Evolutionary conservation across 2,329 filamentous ascomycete species (phyloP).

Genomic region (Fusarium longipes): DNA sequence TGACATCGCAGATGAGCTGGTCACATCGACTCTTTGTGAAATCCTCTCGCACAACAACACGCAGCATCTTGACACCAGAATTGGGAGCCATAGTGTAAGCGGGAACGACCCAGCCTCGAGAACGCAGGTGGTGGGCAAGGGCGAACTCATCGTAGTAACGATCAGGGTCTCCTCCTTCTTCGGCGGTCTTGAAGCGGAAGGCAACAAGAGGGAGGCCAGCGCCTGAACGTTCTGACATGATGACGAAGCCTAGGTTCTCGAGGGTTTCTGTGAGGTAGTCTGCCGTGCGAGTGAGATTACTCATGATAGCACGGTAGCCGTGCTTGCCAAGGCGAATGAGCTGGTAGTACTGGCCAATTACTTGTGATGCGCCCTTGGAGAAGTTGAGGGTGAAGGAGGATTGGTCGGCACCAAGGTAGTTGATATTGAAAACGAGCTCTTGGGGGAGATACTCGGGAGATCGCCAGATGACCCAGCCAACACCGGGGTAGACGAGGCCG

Average conservation of each 20-base stretch:
- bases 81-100: constrained; percentile 98
- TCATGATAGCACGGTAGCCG: constrained; percentile 93
- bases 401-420: constrained; percentile 96
- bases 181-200: constrained; percentile 76
- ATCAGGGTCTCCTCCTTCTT: constrained; percentile 62
- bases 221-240: constrained; percentile 85
- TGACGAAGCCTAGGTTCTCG: constrained; percentile 80
- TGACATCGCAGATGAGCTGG: constrained; percentile 80
- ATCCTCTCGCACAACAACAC: constrained; percentile 92
- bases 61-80: constrained; percentile 88
- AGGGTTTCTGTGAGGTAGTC: constrained; percentile 86
- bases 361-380: constrained; percentile 92
- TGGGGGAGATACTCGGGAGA: constrained; percentile 84
- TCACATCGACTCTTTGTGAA: constrained; percentile 88
- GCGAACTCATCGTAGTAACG: constrained; percentile 79
- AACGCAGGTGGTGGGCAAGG: constrained; percentile 85
- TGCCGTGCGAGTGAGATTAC: constrained; percentile 88
- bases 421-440: constrained; percentile 98
- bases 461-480: constrained; percentile 94
- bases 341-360: constrained; percentile 98
- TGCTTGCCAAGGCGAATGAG: constrained; percentile 93
- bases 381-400: constrained; percentile 98
- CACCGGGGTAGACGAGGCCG: constrained; percentile 82
- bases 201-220: constrained; percentile 89
- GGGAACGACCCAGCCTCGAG: constrained; percentile 91